Base-by-base conservation (phyloP, 192 early-diverging fungal genomes). In the Paraglomus brasilianum region DNA sequence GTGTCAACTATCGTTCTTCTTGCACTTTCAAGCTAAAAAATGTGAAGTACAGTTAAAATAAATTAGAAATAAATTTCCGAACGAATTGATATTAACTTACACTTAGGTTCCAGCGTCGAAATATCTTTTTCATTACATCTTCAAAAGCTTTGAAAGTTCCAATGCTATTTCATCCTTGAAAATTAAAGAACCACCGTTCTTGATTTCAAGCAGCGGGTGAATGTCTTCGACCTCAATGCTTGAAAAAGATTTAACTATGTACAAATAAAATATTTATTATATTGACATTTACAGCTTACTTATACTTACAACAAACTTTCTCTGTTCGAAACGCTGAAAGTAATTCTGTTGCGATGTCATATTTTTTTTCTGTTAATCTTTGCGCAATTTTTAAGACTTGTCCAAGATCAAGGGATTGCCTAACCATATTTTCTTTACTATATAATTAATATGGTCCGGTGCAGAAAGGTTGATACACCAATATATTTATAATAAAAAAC, bases 201-300 rank as follows among this genome's bases (percentile, higher is more conserved):
- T 21, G 2, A 53, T 21, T n/a, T n/a, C n/a, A n/a, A n/a, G n/a
- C n/a, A n/a, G n/a, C n/a, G n/a, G n/a, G n/a, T n/a, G n/a, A n/a
- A n/a, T n/a, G n/a, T 53, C 51, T 19, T 53, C 17, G 4, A 53
- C 5, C 51, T 19, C 51, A 53, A 53, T 53, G 2, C 51, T 53
- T 53, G 17, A 53, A 53, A 53, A 53, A 21, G n/a, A 3, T 53
- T 53, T 53, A 53, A 53, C 51, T 53, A 53, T 53, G 51, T 53
- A 53, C 51, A 53, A 53, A 53, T 53, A 53, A 53, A 53, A 21
- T 53, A 53, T 21, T 53, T 53, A 53, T 53, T 53, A 53, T 53
- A 53, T 53, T 53, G 17, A 53, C 4, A 53, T 24, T 21, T 21
- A 53, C 5, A 17, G 51, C n/a, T 21, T 51, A 15, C 11, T 21